Evolutionary conservation across 371 early-diverging fungal species (phyloP), one percentile per base, ranked within the genome.

Genomic region (Rozella allomycis): DNA sequence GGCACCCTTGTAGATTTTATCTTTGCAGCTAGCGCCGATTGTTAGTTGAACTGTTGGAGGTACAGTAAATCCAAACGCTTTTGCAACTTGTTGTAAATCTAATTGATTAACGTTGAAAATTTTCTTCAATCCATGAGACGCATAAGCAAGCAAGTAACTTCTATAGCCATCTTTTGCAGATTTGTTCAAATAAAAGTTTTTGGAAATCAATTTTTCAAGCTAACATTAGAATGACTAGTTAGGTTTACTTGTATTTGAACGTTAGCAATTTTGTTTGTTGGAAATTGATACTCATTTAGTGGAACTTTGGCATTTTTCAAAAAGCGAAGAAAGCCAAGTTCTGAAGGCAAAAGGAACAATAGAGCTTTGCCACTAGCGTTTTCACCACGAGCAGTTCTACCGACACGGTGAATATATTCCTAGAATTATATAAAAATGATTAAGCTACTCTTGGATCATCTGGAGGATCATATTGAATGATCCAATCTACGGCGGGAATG

Each of bases 371-470:
- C 98, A 23, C 33, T 23, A 26, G 66, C 52, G 26, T 77, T 70
- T 28, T 85, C 85, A 1, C 85, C 90, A 47, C 98, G 73, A 4
- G 96, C 98, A 2, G 97, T 97, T 41, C 98, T 72, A 16, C 98
- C 98, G 16, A 94, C 91, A 43, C 98, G 76, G 50, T 97, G 98
- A 41, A 94, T 88, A 51, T 96, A 97, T 46, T 93, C 90, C 51
- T 60, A 26, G 23, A 5, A 17, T 10, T 5, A 37, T 12, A 5
- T 4, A 39, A 11, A 13, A 7, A 21, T 13, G 5, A 38, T 4
- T 4, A 19, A 37, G 7, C 39, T 18, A 33, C 21, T 72, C 49
- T 47, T 33, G 84, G 82, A 60, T 85, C 93, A 75, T 87, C 83
- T 43, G 98, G 96, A 12, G 94, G 83, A 55, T 98, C 98, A 51